Conservation (phyloP, 306 rosid species). For the Casuarina glauca region DNA sequence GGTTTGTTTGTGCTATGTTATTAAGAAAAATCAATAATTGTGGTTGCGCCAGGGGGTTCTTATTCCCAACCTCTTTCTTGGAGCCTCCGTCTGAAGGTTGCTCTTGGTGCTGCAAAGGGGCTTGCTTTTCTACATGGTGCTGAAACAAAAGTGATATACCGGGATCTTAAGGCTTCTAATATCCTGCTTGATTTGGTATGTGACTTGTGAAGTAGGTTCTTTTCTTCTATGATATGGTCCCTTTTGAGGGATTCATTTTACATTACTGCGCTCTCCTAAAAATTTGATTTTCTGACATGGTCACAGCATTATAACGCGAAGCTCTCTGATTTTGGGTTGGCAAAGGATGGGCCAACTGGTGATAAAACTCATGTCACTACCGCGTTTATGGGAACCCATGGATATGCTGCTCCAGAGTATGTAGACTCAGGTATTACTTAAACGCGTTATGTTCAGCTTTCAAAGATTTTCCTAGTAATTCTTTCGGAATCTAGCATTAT, state of each 20-base stretch:
- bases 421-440: slow-evolving; percentile 50
- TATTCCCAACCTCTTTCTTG: slow-evolving; percentile 72
- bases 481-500: too few species aligned
- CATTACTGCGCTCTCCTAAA: slow-evolving; percentile 10
- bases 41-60: slow-evolving; percentile 52
- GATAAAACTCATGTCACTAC: slow-evolving; percentile 59
- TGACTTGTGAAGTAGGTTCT: slow-evolving; percentile 14
- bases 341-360: slow-evolving; percentile 68
- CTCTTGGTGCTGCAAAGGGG: slow-evolving; percentile 72
- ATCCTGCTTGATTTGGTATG: slow-evolving; percentile 62
- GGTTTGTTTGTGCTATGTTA: slow-evolving; percentile 5
- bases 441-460: not conserved
- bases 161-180: slow-evolving; percentile 73
- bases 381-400: slow-evolving; percentile 57
- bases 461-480: not conserved
- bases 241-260: slow-evolving; percentile 7
- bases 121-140: slow-evolving; percentile 64
- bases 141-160: slow-evolving; percentile 54
- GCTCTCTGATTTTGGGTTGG: slow-evolving; percentile 69
- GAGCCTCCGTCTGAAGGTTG: slow-evolving; percentile 68
- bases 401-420: slow-evolving; percentile 75
- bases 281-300: slow-evolving; percentile 15
- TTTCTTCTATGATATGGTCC: not conserved
- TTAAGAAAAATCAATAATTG: slow-evolving; percentile 1
- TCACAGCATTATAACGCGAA: slow-evolving; percentile 56